Evolutionary conservation across 306 rosid genomes (phyloP).

Genomic region (Sicyos baderoa): DNA sequence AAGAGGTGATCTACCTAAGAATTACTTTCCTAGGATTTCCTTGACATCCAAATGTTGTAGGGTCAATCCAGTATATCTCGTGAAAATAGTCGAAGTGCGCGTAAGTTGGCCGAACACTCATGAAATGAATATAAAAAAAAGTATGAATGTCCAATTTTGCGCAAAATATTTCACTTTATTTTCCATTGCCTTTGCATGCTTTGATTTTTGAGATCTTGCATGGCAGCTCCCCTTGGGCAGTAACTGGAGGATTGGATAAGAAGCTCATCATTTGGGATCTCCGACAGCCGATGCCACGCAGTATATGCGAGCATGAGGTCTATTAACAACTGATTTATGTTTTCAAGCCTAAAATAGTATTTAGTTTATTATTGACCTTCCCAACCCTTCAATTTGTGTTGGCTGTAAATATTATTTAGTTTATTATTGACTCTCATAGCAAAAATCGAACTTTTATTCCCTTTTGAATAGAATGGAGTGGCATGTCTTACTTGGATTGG

Average conservation of each 20-base stretch:
- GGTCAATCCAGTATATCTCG: too few species aligned
- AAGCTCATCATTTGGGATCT: constrained; percentile 74
- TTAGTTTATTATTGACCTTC: background rate
- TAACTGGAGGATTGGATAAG: constrained; percentile 73
- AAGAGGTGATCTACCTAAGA: too few species aligned
- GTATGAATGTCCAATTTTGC: background rate
- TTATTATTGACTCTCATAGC: background rate
- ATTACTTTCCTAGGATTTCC: too few species aligned
- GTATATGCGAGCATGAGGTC: constrained; percentile 75
- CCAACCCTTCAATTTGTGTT: background rate
- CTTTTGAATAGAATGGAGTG: constrained; percentile 60
- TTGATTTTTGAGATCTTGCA: constrained; percentile 23
- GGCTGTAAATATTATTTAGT: background rate
- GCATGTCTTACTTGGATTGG: constrained; percentile 78
- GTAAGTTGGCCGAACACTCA: too few species aligned
- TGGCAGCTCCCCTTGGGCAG: constrained; percentile 62
- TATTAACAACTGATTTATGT: constrained; percentile 21
- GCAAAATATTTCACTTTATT: background rate
- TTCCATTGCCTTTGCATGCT: background rate
- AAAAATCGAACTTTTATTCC: background rate
- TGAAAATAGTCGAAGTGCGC: too few species aligned
- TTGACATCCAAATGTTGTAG: too few species aligned
- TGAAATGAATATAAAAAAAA: too few species aligned
- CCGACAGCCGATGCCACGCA: constrained; percentile 53
- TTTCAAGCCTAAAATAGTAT: background rate